phyloP scores from a whole-genome alignment of 495 filamentous ascomycete genomes.

The Pyrenula aspistea region DNA sequence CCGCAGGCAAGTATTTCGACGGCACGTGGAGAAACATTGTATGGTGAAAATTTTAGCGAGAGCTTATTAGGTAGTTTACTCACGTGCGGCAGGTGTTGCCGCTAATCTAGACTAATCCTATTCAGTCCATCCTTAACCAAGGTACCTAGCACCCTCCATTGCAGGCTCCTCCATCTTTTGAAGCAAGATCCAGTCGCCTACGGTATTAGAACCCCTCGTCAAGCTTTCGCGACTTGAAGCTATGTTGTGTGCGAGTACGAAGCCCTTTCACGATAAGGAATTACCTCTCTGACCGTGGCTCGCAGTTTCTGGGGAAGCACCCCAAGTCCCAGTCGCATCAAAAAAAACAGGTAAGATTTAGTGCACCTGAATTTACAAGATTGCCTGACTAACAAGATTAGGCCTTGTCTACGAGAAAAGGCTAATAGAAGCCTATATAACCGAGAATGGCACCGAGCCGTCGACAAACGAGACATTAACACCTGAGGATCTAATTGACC shows the following conservation, averaged over 20 bases:
- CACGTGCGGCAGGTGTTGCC: too few species aligned
- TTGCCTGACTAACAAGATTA: constrained; percentile 26
- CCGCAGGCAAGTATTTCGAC: too few species aligned
- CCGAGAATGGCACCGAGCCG: constrained; percentile 88
- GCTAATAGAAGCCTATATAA: constrained; percentile 86
- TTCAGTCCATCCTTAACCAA: too few species aligned
- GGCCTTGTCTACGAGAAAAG: constrained; percentile 90
- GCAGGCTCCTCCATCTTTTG: too few species aligned
- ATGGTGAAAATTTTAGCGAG: too few species aligned
- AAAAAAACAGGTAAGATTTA: constrained; percentile 70
- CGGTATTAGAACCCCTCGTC: too few species aligned
- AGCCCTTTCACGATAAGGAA: background rate
- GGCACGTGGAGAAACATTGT: too few species aligned
- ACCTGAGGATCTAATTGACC: constrained; percentile 71
- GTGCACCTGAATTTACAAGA: constrained; percentile 1
- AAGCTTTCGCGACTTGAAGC: too few species aligned
- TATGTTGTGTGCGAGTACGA: constrained; percentile 70
- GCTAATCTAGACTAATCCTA: too few species aligned
- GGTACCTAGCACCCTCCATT: too few species aligned
- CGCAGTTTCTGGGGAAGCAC: constrained; percentile 91
- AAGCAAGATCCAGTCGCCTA: too few species aligned
- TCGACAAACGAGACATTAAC: constrained; percentile 84
- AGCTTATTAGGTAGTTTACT: too few species aligned
- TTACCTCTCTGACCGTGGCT: background rate
- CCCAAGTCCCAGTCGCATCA: constrained; percentile 88